Conservation (phyloP, 2,329 filamentous ascomycete species). For the Pseudogymnoascus verrucosus region DNA sequence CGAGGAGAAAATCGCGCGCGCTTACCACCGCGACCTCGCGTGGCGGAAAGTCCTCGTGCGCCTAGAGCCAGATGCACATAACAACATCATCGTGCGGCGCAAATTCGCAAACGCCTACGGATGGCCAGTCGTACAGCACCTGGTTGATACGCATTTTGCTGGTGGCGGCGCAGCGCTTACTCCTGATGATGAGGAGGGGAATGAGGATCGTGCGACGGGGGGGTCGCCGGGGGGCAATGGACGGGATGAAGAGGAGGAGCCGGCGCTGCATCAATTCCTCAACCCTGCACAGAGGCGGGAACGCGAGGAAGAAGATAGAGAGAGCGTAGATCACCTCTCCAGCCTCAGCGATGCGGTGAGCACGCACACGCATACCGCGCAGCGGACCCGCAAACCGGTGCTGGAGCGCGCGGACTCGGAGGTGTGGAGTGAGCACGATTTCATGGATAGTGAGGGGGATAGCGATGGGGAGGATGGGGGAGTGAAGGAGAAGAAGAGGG, state of each 20-base stretch:
- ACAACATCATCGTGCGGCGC: conserved; percentile 93
- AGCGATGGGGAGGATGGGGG: conserved; percentile 32
- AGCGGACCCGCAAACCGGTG: background rate
- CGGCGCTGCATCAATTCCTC: background rate
- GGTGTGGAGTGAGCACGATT: conserved; percentile 60
- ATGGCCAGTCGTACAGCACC: conserved; percentile 92
- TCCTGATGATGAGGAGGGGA: conserved; percentile 58
- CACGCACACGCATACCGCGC: background rate
- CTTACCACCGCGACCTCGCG: conserved; percentile 82
- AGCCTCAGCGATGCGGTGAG: background rate
- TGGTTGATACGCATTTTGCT: conserved; percentile 90
- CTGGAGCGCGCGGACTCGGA: conserved; percentile 40
- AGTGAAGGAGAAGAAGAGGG: conserved; percentile 16
- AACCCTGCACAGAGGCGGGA: conserved; percentile 4
- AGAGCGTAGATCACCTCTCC: background rate
- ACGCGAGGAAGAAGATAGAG: background rate
- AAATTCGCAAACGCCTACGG: conserved; percentile 97
- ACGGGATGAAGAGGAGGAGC: background rate
- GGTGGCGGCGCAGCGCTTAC: conserved; percentile 60
- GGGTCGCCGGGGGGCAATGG: conserved; percentile 34
- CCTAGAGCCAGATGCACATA: conserved; percentile 93
- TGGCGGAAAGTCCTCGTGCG: conserved; percentile 97
- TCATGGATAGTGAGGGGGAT: conserved; percentile 46
- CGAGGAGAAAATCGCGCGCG: conserved; percentile 94
- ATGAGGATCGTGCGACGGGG: conserved; percentile 55